Percentiles rank a stretch among this genome's conserved stretches.
Evolutionary conservation across 2,329 filamentous ascomycete species (phyloP).

Genomic region (Metarhizium guizhouense): DNA sequence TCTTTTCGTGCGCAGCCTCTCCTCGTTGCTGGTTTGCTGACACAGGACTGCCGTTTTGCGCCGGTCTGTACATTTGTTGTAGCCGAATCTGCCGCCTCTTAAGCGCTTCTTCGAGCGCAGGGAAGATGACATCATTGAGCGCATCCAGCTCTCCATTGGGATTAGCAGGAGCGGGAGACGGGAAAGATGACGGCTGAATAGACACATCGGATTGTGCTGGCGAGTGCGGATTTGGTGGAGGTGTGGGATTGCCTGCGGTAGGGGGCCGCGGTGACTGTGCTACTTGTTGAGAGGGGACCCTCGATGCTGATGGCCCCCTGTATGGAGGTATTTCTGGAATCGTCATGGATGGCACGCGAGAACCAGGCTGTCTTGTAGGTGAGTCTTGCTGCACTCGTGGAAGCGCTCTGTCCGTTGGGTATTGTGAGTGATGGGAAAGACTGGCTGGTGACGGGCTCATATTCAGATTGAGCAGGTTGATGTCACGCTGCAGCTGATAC

Average conservation of each 20-base stretch:
- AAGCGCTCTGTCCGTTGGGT: constrained; percentile 10
- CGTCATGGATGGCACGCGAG: constrained; percentile 31
- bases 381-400: constrained; percentile 9
- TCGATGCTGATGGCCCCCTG: constrained; percentile 28
- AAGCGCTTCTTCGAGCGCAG: constrained; percentile 83
- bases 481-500: constrained; percentile 54
- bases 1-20: constrained; percentile 68
- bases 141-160: constrained; percentile 69
- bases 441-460: constrained; percentile 3
- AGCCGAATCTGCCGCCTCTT: constrained; percentile 63
- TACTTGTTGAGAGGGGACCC: constrained; percentile 20
- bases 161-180: constrained; percentile 46
- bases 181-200: constrained; percentile 40
- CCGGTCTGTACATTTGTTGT: constrained; percentile 39
- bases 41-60: constrained; percentile 28
- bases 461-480: constrained; percentile 45
- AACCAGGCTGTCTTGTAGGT: constrained; percentile 13
- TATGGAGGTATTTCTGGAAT: constrained; percentile 49
- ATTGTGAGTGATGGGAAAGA: constrained; percentile 2
- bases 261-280: constrained; percentile 13
- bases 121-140: constrained; percentile 83
- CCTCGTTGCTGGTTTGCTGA: constrained; percentile 60
- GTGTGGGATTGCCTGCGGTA: neutral
- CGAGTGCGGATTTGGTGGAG: constrained; percentile 22
- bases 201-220: constrained; percentile 22